Evolutionary conservation across 2,329 filamentous ascomycete genomes (phyloP).

Genomic region (Pestalotiopsis sp.): DNA sequence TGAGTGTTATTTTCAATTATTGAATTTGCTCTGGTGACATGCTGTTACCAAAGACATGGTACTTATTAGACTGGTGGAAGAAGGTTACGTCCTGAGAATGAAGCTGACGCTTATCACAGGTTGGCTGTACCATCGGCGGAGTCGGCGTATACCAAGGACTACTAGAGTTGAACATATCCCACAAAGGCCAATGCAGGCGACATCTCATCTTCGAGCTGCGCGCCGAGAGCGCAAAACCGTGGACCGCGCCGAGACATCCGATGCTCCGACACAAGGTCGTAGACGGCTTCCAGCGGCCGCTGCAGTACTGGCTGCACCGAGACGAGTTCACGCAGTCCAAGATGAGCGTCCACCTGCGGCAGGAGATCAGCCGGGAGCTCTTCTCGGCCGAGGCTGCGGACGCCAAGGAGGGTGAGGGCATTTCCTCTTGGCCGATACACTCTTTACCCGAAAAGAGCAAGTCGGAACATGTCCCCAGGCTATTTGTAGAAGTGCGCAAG

Average conservation of each 20-base stretch:
- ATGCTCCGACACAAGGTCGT: background rate
- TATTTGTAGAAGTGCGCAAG: background rate
- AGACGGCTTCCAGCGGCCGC: background rate
- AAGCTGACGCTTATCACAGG: background rate
- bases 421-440: background rate
- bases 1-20: background rate
- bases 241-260: background rate
- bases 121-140: background rate
- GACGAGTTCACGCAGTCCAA: background rate
- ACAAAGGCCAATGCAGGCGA: background rate
- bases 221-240: background rate
- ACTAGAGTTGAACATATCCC: background rate
- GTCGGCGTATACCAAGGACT: background rate
- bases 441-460: background rate
- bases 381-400: no score
- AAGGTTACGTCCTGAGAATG: background rate
- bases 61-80: background rate
- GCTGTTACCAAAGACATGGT: background rate
- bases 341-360: background rate
- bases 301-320: background rate
- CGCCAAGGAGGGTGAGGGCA: background rate
- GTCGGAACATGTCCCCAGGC: background rate
- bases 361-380: background rate
- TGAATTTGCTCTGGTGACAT: background rate
- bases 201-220: background rate